These are phyloP conservation scores for Excoecaria cochinchinensis DNA, from an alignment of 345 rosid species.

Conservation along the genomic window DNA sequence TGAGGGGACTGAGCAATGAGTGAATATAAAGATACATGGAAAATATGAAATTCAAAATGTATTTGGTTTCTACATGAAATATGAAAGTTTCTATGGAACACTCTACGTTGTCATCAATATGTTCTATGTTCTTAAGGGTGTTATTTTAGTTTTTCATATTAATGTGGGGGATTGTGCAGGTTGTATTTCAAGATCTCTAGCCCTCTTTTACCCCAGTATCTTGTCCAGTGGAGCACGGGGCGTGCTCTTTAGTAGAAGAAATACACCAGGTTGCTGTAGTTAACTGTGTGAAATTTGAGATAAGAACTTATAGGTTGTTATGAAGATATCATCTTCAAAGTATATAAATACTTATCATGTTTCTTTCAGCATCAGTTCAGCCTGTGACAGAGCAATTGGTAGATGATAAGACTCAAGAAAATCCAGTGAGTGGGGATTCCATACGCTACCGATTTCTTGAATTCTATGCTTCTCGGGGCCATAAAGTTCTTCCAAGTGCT, in stretches of 20 bases:
- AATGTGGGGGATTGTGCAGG: slow-evolving; percentile 42
- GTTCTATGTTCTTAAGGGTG: not conserved
- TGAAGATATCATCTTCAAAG: slow-evolving; percentile 21
- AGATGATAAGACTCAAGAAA: slow-evolving; percentile 43
- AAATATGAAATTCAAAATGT: not conserved
- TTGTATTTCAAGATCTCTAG: slow-evolving; percentile 33
- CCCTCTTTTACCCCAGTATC: slow-evolving; percentile 33
- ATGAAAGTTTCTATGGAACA: not conserved
- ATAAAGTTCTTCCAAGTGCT: slow-evolving; percentile 82
- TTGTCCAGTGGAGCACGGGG: slow-evolving; percentile 28
- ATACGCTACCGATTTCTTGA: slow-evolving; percentile 75
- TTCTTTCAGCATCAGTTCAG: slow-evolving; percentile 64
- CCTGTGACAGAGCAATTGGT: slow-evolving; percentile 50
- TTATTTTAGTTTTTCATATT: not conserved
- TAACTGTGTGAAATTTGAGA: slow-evolving; percentile 19
- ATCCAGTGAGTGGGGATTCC: slow-evolving; percentile 67
- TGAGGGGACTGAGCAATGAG: not conserved
- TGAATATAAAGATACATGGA: not conserved
- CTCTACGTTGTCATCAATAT: not conserved
- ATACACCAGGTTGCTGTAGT: slow-evolving; percentile 51
- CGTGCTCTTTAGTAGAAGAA: slow-evolving; percentile 34
- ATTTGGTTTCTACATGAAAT: not conserved
- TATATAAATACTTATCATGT: slow-evolving; percentile 22
- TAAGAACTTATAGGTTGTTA: not conserved
- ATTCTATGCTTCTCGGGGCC: slow-evolving; percentile 86